These are phyloP conservation scores for Anisogramma anomala DNA, from an alignment of 2,329 filamentous ascomycete species.

Conservation along the genomic window DNA sequence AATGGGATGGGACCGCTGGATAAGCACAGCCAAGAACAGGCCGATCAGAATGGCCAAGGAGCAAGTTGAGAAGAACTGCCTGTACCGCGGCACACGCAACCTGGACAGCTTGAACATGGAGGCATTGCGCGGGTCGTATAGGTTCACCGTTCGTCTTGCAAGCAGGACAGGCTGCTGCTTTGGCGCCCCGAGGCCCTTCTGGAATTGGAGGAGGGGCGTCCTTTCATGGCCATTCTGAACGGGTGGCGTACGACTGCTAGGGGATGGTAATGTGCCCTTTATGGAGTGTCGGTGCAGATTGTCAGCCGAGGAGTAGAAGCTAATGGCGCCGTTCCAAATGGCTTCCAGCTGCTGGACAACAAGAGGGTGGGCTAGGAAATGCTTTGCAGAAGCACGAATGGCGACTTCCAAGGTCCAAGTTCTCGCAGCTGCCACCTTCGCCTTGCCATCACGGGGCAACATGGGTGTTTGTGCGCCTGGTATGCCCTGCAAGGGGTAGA, in stretches of 20 bases:
- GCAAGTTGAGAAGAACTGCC: slow-evolving; percentile 78
- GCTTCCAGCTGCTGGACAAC: slow-evolving; percentile 93
- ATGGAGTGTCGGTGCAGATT: slow-evolving; percentile 57
- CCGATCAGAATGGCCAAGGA: slow-evolving; percentile 77
- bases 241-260: slow-evolving; percentile 18
- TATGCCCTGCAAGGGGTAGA: slow-evolving; percentile 80
- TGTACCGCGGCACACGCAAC: slow-evolving; percentile 80
- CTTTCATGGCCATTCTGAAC: slow-evolving; percentile 27
- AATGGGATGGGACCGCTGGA: slow-evolving; percentile 64
- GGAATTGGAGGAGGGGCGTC: slow-evolving; percentile 39
- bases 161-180: slow-evolving; percentile 20
- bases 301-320: slow-evolving; percentile 84
- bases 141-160: slow-evolving; percentile 61
- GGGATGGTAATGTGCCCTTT: slow-evolving; percentile 9
- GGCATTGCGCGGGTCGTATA: slow-evolving; percentile 84
- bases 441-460: slow-evolving; percentile 30
- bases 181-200: slow-evolving; percentile 22
- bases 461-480: slow-evolving; percentile 33
- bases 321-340: slow-evolving; percentile 92
- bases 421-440: slow-evolving; percentile 51
- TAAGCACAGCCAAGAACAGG: slow-evolving; percentile 73
- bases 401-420: slow-evolving; percentile 89
- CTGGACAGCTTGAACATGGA: slow-evolving; percentile 86
- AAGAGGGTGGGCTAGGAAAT: slow-evolving; percentile 80
- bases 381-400: slow-evolving; percentile 84